phyloP scores from a whole-genome alignment of 139 green algal species.

The Dunaliella primolecta region DNA sequence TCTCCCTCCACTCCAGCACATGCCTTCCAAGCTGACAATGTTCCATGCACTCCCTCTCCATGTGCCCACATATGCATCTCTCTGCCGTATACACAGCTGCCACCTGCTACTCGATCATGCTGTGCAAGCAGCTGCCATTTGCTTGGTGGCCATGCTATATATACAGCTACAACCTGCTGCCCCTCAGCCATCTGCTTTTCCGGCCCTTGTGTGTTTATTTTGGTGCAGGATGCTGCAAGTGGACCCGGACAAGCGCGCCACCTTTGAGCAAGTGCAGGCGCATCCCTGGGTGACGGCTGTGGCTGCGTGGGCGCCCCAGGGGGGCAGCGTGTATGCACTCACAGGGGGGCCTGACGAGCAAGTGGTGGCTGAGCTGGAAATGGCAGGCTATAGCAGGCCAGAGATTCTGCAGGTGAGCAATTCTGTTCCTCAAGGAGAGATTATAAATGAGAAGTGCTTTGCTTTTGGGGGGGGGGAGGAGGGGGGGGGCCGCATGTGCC shows the following conservation, averaged over 20 bases:
- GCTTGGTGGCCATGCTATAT: too few relatives aligned
- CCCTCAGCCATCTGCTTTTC: too few relatives aligned
- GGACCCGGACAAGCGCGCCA: conserved; percentile 60
- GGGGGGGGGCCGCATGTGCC: neutral
- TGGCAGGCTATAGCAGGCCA: conserved; percentile 32
- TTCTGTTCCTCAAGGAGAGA: neutral
- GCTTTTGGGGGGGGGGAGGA: neutral
- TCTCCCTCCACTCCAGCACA: neutral
- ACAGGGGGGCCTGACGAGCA: conserved; percentile 31
- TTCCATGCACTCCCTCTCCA: neutral
- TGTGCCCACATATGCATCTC: neutral
- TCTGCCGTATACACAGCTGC: neutral
- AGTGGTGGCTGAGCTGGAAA: conserved; percentile 45
- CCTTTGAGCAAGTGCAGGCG: conserved; percentile 36
- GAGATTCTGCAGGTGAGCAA: conserved; percentile 20
- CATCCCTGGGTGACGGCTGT: conserved; percentile 39
- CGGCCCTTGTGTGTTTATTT: too few relatives aligned
- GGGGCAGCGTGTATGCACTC: conserved; percentile 32
- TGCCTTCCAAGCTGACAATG: neutral
- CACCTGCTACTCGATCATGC: too few relatives aligned
- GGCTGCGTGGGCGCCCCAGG: conserved; percentile 25
- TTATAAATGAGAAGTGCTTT: too few relatives aligned
- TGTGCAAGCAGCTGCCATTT: too few relatives aligned
- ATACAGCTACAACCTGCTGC: too few relatives aligned
- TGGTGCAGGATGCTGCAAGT: conserved; percentile 59